Conservation (phyloP, 352 stramenopile genomes). For the Globisporangium cystogenes region DNA sequence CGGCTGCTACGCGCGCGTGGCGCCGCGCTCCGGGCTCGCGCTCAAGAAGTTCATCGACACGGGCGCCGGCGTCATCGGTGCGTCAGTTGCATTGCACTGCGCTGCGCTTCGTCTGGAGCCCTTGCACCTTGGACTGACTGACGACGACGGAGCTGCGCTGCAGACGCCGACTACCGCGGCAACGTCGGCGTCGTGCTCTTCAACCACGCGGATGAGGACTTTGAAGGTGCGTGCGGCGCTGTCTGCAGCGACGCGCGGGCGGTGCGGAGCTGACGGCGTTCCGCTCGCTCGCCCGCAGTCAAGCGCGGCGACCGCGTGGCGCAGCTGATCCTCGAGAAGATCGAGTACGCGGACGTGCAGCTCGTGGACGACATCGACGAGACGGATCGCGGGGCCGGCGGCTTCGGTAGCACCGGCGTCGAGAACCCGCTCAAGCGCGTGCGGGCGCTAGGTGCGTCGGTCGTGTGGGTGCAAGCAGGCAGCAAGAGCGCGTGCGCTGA, state of each 20-base stretch:
- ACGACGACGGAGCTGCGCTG: neutral
- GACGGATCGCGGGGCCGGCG: slow-evolving; percentile 90
- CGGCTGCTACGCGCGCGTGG: slow-evolving; percentile 91
- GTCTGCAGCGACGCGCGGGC: neutral
- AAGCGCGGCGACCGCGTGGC: slow-evolving; percentile 95
- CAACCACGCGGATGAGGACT: slow-evolving; percentile 95
- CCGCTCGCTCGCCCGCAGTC: slow-evolving; percentile 27
- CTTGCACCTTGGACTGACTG: neutral
- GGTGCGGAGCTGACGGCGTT: neutral
- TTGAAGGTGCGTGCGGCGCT: slow-evolving; percentile 40
- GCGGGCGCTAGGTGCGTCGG: slow-evolving; percentile 13
- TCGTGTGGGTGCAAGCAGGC: too few species aligned
- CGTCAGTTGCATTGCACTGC: neutral
- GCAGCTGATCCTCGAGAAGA: slow-evolving; percentile 97
- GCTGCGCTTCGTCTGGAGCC: neutral
- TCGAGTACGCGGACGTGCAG: slow-evolving; percentile 86
- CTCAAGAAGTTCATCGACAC: slow-evolving; percentile 98
- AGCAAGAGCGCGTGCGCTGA: neutral
- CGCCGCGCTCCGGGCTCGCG: slow-evolving; percentile 91
- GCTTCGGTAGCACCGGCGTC: slow-evolving; percentile 95
- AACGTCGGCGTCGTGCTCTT: slow-evolving; percentile 99
- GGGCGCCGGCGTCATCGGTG: slow-evolving; percentile 95
- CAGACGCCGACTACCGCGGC: slow-evolving; percentile 96
- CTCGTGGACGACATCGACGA: slow-evolving; percentile 95
- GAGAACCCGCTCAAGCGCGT: slow-evolving; percentile 51